These are phyloP conservation scores for Paraphaeosphaeria minitans DNA, from an alignment of 2,329 filamentous ascomycete genomes.

Conservation along the genomic window DNA sequence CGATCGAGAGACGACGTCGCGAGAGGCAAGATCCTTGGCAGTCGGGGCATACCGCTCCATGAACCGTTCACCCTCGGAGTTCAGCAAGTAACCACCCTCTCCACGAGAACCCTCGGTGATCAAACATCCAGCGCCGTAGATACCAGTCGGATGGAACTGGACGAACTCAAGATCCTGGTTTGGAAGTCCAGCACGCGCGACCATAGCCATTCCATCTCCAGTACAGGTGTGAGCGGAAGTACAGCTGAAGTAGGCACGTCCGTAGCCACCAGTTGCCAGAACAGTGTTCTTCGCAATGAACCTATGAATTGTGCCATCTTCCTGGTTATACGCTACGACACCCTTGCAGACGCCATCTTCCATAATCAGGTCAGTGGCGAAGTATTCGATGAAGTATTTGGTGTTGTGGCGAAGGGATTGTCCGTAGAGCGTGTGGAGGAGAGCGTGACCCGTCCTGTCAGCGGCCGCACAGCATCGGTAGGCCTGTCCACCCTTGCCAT, in stretches of 20 bases:
- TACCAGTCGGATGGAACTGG: conserved; percentile 98
- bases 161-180: conserved; percentile 99
- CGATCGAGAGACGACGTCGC: conserved; percentile 94
- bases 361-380: conserved; percentile 96
- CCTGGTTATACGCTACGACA: conserved; percentile 97
- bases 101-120: conserved; percentile 98
- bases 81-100: conserved; percentile 96
- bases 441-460: conserved; percentile 94
- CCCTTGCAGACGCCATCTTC: conserved; percentile 95
- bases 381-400: conserved; percentile 99
- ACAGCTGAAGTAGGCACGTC: conserved; percentile 97
- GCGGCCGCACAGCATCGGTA: conserved; percentile 97
- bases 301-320: conserved; percentile 95
- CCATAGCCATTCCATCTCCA: conserved; percentile 99
- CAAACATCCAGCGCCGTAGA: conserved; percentile 93
- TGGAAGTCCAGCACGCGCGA: conserved; percentile 92
- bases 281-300: conserved; percentile 98
- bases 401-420: conserved; percentile 97
- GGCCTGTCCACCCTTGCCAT: conserved; percentile 94
- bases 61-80: conserved; percentile 97
- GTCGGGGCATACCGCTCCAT: conserved; percentile 99
- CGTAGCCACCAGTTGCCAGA: conserved; percentile 94
- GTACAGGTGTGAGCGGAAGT: conserved; percentile 98
- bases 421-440: conserved; percentile 97
- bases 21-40: conserved; percentile 94